These are phyloP conservation scores for Aspergillus alliaceus DNA, from an alignment of 2,329 filamentous ascomycete genomes.

Conservation along the genomic window DNA sequence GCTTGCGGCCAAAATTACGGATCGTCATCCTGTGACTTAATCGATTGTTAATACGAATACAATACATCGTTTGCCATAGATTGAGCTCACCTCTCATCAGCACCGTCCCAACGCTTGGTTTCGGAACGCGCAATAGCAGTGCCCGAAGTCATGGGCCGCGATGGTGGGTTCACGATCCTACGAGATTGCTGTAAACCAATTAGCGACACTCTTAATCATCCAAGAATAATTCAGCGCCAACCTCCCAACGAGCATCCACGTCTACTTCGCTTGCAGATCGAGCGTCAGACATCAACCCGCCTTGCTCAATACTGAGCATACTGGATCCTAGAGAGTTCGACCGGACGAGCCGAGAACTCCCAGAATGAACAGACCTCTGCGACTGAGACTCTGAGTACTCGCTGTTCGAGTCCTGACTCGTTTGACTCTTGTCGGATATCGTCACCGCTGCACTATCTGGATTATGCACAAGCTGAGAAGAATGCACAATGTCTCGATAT, in stretches of 20 bases:
- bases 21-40: constrained; percentile 34
- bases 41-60: constrained; percentile 3
- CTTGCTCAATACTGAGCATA: constrained; percentile 24
- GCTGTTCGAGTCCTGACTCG: constrained; percentile 39
- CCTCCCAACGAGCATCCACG: constrained; percentile 40
- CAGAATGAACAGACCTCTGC: constrained; percentile 37
- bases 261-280: constrained; percentile 38
- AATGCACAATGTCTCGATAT: constrained; percentile 80
- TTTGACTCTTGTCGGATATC: constrained; percentile 33
- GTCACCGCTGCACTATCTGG: constrained; percentile 30
- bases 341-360: constrained; percentile 36
- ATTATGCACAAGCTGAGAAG: constrained; percentile 62
- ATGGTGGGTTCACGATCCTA: constrained; percentile 31
- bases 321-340: constrained; percentile 38
- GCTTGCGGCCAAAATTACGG: constrained; percentile 37
- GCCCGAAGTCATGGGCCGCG: constrained; percentile 33
- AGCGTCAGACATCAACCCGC: constrained; percentile 28
- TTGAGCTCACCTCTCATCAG: constrained; percentile 33
- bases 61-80: not conserved
- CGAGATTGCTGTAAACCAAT: constrained; percentile 30
- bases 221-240: constrained; percentile 18
- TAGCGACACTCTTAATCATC: constrained; percentile 11
- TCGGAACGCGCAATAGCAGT: constrained; percentile 24
- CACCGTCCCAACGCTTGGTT: constrained; percentile 24
- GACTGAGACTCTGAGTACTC: constrained; percentile 39